Evolutionary conservation across 805 yeast genomes (phyloP).

Genomic region (Suhomyces sp.): DNA sequence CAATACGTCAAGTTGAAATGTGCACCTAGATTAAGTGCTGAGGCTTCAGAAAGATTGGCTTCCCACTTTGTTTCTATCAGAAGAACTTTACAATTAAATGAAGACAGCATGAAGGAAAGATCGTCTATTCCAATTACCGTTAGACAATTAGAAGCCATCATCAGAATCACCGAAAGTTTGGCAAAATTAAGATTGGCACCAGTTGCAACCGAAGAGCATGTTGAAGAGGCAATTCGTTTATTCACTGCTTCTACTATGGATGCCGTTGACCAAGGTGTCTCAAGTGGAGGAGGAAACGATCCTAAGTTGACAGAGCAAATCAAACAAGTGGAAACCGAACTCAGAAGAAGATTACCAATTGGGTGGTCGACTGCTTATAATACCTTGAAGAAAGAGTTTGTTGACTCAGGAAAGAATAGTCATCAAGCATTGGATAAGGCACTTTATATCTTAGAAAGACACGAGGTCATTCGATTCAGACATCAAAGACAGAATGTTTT

Average conservation of each 20-base stretch:
- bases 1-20: slow-evolving; percentile 86
- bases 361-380: slow-evolving; percentile 94
- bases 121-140: slow-evolving; percentile 96
- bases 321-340: slow-evolving; percentile 74
- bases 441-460: slow-evolving; percentile 73
- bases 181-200: slow-evolving; percentile 86
- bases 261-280: slow-evolving; percentile 74
- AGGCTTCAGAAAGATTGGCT: slow-evolving; percentile 85
- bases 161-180: slow-evolving; percentile 90
- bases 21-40: slow-evolving; percentile 88
- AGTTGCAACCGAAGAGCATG: slow-evolving; percentile 83
- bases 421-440: slow-evolving; percentile 82
- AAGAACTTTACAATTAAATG: slow-evolving; percentile 76
- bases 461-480: slow-evolving; percentile 83
- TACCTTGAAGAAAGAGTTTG: slow-evolving; percentile 81
- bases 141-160: slow-evolving; percentile 95
- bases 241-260: slow-evolving; percentile 98
- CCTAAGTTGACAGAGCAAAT: slow-evolving; percentile 71
- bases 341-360: slow-evolving; percentile 87
- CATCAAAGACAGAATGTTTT: slow-evolving; percentile 82
- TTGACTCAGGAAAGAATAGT: slow-evolving; percentile 59
- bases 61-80: slow-evolving; percentile 92
- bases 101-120: slow-evolving; percentile 77
- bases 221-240: slow-evolving; percentile 90
- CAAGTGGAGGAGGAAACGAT: slow-evolving; percentile 41